Evolutionary conservation across 2,329 filamentous ascomycete genomes (phyloP), one percentile per base, ranked within the genome.

Genomic region (Beauveria varroae): DNA sequence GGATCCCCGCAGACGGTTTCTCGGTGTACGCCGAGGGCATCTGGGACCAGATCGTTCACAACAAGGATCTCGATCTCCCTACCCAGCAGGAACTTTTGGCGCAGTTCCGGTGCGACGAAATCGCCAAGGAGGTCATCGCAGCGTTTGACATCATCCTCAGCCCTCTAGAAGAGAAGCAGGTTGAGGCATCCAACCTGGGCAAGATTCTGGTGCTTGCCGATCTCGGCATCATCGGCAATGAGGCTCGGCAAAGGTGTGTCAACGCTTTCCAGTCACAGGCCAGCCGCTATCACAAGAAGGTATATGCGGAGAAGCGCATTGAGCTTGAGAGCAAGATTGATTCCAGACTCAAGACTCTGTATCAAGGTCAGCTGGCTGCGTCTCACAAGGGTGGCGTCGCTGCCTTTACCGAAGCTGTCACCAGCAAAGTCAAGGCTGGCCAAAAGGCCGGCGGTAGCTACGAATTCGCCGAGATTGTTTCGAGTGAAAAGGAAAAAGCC

Each of bases 41-140:
- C 50, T 99, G 95, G 95, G 93, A 98, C 69, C 93, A 98, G 76
- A 99, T 99, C 71, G 93, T 96, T 68, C 90, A 93, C 79, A 99
- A 99, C 81, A 99, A 99, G 76, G 95, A 99, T 70, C 81, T 99
- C 60, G 95, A 99, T 75, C 76, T 99, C 63, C 95, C 95, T 3
- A 98, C 95, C 0, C 95, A 99, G 73, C 95, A 99, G 76, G 95
- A 99, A 73, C 82, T 99, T 51, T 82, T 99, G 58, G 95, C 95
- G 12, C 95, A 99, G 73, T 99, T 98, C 78, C 86, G 95, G 66
- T 99, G 95, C 74, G 95, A 99, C 72, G 95, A 99, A 76, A 99
- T 99, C 62, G 85, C 92, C 44, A 84, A 93, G 65, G 93, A 97
- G 71, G 95, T 96, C 14, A 80, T 96, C 62, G 76, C 92, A 47